Evolutionary conservation across 2,329 filamentous ascomycete genomes (phyloP), one percentile per base, ranked within the genome.

Genomic region (Aspergillus hiratsukae): DNA sequence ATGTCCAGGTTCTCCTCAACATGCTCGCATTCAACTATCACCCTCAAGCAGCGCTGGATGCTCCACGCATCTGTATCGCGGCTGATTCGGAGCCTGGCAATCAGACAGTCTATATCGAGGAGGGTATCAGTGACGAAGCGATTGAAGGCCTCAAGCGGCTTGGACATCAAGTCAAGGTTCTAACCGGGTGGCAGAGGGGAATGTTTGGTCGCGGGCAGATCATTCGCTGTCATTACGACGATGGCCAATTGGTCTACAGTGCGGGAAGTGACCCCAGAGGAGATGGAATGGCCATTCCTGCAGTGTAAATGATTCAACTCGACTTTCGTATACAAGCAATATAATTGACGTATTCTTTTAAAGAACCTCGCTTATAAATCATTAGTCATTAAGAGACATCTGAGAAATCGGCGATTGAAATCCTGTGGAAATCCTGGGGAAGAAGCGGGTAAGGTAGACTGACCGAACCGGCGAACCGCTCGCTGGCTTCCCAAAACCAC

Each of bases 1-100:
- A 97, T 58, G 87, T 97, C 0, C 94, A 97, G 74, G 91, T 96
- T 0, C 76, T 99, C 9, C 80, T 97, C 1, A 96, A 95, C 63
- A 92, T 96, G 83, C 75, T 96, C 0, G 84, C 91, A 0, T 96
- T 92, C 65, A 85, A 86, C 1, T 80, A 91, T 53, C 88, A 87
- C 60, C 91, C 92, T 0, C 94, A 99, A 74, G 86, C 90, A 57
- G 91, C 93, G 2, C 81, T 97, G 0, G 94, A 99, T 69, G 88
- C 93, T 3, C 93, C 94, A 17, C 81, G 94, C n/a, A 82, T 97
- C 62, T 97, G 91, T 66, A 90, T 97, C 57, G 88, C 88, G 1
- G 85, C 89, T 0, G 87, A 86, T 0, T 87, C 87, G 79, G 82
- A 86, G 49, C 74, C 78, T 28, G 82, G 82, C 5, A 79, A 82